These are phyloP conservation scores for Cryptococcus neoformans DNA, from an alignment of 1,284 basidiomycete species.

Conservation along the genomic window DNA sequence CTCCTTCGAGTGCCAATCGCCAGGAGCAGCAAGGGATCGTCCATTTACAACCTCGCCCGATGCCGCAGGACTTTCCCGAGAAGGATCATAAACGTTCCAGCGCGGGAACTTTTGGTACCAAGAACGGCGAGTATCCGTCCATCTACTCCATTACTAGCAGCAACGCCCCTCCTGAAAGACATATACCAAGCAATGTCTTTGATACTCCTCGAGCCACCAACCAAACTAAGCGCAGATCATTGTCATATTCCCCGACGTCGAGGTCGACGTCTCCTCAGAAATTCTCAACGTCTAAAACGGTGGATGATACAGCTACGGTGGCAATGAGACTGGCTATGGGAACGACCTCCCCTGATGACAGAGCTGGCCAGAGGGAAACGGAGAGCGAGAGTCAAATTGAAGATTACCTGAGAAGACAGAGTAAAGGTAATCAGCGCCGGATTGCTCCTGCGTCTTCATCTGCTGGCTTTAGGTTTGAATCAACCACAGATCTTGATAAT, in stretches of 20 bases:
- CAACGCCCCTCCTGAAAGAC: not conserved
- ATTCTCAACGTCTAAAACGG: slow-evolving; percentile 1
- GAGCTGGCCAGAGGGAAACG: slow-evolving; percentile 2
- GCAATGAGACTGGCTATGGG: slow-evolving; percentile 8
- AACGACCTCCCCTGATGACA: not conserved
- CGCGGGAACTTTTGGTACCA: slow-evolving; percentile 6
- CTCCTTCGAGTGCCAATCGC: not conserved
- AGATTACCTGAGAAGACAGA: slow-evolving; percentile 7
- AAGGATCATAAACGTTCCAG: slow-evolving; percentile 4
- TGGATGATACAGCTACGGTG: not conserved
- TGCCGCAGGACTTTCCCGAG: not conserved
- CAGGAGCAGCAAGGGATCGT: not conserved
- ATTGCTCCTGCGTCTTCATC: slow-evolving; percentile 8
- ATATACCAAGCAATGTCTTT: no score
- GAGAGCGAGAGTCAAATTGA: slow-evolving; percentile 12
- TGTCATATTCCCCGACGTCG: not conserved
- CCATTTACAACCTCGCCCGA: not conserved
- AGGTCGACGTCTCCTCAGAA: not conserved
- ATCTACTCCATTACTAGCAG: not conserved
- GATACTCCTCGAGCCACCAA: not conserved
- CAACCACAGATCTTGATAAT: slow-evolving; percentile 2
- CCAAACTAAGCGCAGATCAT: not conserved
- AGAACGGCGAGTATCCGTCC: slow-evolving; percentile 1
- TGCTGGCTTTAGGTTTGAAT: not conserved
- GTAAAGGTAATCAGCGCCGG: slow-evolving; percentile 7